phyloP scores from a whole-genome alignment of 106 monocot species.

The Dioscorea alata region DNA sequence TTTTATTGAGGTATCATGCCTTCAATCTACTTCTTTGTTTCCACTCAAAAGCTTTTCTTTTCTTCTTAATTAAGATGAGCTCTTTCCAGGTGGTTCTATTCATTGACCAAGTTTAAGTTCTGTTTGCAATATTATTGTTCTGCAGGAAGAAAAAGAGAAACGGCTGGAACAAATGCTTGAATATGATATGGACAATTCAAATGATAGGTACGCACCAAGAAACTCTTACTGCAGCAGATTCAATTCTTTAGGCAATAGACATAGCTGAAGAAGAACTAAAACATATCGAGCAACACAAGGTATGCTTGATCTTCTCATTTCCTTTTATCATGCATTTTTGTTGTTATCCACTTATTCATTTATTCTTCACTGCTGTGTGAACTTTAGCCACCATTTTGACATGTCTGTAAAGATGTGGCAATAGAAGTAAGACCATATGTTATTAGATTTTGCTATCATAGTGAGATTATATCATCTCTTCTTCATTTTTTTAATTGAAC shows the following conservation, averaged over 20 bases:
- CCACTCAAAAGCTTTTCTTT: neutral
- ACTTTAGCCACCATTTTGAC: neutral
- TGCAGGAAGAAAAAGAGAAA: conserved; percentile 94
- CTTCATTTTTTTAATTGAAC: too few species aligned
- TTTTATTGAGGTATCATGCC: conserved; percentile 59
- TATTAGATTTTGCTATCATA: neutral
- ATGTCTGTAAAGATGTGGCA: too few species aligned
- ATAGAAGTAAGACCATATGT: too few species aligned
- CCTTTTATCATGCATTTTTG: neutral
- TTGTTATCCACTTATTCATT: neutral
- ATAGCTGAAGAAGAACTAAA: conserved; percentile 73
- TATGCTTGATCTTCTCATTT: conserved; percentile 15
- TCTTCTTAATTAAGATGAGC: too few species aligned
- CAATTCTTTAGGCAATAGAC: conserved; percentile 89
- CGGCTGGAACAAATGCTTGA: conserved; percentile 79
- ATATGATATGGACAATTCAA: conserved; percentile 51
- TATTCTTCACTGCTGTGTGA: neutral
- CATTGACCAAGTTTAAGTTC: neutral
- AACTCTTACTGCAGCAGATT: conserved; percentile 69
- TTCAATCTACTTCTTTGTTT: neutral
- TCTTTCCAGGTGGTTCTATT: neutral
- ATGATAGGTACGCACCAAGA: conserved; percentile 80
- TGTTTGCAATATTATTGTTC: conserved; percentile 5
- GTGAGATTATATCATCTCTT: neutral
- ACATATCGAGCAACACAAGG: conserved; percentile 65